Conservation (phyloP, 2,329 filamentous ascomycete genomes). For the Talaromyces sp. region DNA sequence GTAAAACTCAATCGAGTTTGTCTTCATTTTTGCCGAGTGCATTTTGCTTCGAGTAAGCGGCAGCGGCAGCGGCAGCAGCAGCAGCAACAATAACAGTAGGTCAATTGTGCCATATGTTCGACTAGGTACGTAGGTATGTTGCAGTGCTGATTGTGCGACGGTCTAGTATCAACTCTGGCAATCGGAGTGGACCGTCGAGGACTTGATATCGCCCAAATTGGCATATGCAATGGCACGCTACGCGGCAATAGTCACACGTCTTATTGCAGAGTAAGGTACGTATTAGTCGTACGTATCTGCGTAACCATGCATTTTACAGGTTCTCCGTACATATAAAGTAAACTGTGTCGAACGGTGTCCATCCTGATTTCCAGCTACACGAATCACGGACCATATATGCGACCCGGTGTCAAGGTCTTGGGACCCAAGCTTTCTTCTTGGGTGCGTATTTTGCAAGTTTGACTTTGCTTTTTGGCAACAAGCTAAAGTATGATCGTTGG, state of each 20-base stretch:
- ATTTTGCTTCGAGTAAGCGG: not conserved
- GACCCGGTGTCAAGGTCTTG: constrained; percentile 10
- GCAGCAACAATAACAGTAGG: not conserved
- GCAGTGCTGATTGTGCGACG: not conserved
- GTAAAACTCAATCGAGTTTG: not conserved
- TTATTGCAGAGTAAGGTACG: not conserved
- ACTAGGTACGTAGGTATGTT: not conserved
- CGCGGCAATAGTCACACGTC: not conserved
- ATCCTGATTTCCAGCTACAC: not conserved
- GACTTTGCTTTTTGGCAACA: not conserved
- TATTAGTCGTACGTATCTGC: not conserved
- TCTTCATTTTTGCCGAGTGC: not conserved
- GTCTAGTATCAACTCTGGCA: not conserved
- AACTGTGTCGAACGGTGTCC: not conserved
- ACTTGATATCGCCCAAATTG: not conserved
- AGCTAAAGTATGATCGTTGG: not conserved
- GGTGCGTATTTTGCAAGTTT: not conserved
- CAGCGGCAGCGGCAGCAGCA: not conserved
- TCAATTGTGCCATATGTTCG: not conserved
- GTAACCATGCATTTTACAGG: not conserved
- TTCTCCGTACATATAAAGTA: not conserved
- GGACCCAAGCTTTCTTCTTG: not conserved
- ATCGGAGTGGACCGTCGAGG: not conserved
- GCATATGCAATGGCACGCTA: not conserved
- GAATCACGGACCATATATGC: not conserved